Evolutionary conservation across 208 protist genomes (phyloP).

Genomic region (Zelonia costaricensis): DNA sequence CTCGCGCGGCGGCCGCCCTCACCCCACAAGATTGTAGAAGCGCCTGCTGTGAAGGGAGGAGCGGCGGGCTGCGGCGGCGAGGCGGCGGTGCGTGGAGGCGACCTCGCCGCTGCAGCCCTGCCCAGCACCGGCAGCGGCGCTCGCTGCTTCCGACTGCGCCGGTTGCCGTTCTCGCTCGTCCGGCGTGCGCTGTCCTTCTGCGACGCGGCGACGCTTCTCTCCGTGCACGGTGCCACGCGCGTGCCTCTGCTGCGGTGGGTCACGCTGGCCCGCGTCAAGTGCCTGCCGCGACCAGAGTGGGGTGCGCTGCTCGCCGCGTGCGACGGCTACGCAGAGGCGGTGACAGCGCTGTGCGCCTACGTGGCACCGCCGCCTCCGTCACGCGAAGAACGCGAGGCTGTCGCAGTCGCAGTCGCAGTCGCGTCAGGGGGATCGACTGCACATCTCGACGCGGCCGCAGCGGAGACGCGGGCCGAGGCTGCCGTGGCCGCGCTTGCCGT

Average conservation of each 20-base stretch:
- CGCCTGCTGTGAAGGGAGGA: too few relatives aligned
- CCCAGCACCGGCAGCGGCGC: too few relatives aligned
- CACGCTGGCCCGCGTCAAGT: slow-evolving; percentile 22
- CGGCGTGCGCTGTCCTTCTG: slow-evolving; percentile 39
- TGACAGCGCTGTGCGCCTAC: slow-evolving; percentile 1
- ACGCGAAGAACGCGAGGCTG: slow-evolving; percentile 15
- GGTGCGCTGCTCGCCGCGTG: slow-evolving; percentile 11
- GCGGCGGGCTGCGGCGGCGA: too few relatives aligned
- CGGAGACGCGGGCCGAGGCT: neutral
- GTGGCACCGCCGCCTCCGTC: neutral
- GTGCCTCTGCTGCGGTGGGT: slow-evolving; percentile 44
- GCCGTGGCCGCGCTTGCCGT: slow-evolving; percentile 1
- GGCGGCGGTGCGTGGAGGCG: too few relatives aligned
- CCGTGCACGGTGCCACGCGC: slow-evolving; percentile 26
- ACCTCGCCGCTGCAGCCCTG: too few relatives aligned
- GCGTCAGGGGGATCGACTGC: too few relatives aligned
- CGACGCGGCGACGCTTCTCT: slow-evolving; percentile 24
- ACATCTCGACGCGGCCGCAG: neutral
- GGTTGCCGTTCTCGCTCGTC: slow-evolving; percentile 43
- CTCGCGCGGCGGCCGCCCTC: neutral
- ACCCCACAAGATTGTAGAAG: neutral
- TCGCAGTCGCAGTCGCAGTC: neutral
- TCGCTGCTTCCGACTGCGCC: slow-evolving; percentile 8
- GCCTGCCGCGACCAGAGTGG: slow-evolving; percentile 16
- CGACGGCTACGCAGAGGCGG: slow-evolving; percentile 3